Evolutionary conservation across 1,139 yeast genomes (phyloP).

Genomic region (Kurtzmaniella natalensis): DNA sequence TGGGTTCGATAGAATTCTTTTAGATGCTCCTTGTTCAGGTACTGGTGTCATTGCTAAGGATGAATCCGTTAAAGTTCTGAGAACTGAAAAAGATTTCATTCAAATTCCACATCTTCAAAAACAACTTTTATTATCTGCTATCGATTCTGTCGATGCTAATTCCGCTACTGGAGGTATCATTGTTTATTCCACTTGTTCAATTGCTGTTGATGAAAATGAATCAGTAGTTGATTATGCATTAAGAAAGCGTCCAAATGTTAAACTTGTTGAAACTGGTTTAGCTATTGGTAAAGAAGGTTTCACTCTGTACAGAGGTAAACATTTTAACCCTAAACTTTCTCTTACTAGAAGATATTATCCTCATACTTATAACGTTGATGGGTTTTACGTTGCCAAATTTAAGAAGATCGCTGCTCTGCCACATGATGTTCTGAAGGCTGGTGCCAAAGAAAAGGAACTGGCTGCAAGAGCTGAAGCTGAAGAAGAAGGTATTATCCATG

Average conservation of each 20-base stretch:
- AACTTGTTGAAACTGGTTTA: constrained; percentile 89
- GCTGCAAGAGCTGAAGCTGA: constrained; percentile 75
- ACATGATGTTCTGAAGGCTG: constrained; percentile 79
- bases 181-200: constrained; percentile 97
- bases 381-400: constrained; percentile 95
- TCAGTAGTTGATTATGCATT: constrained; percentile 98
- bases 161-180: constrained; percentile 91
- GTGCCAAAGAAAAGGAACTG: constrained; percentile 83
- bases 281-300: constrained; percentile 96
- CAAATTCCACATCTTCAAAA: constrained; percentile 96
- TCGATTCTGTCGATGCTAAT: constrained; percentile 93
- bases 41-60: constrained; percentile 99
- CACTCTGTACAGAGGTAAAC: constrained; percentile 89
- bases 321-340: constrained; percentile 70
- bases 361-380: constrained; percentile 97
- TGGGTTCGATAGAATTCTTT: constrained; percentile 89
- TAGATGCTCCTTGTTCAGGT: constrained; percentile 99
- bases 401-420: constrained; percentile 86
- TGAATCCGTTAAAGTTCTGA: constrained; percentile 86
- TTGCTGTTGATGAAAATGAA: constrained; percentile 97
- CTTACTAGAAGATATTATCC: constrained; percentile 96
- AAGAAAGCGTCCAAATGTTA: constrained; percentile 94
- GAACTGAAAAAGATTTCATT: constrained; percentile 94
- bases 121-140: constrained; percentile 88
- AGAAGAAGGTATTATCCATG: constrained; percentile 78